A percentile compares a stretch with the other conserved stretches of the same genome.
phyloP scores from a whole-genome alignment of 2,329 filamentous ascomycete species.

The Celoporthe dispersa region DNA sequence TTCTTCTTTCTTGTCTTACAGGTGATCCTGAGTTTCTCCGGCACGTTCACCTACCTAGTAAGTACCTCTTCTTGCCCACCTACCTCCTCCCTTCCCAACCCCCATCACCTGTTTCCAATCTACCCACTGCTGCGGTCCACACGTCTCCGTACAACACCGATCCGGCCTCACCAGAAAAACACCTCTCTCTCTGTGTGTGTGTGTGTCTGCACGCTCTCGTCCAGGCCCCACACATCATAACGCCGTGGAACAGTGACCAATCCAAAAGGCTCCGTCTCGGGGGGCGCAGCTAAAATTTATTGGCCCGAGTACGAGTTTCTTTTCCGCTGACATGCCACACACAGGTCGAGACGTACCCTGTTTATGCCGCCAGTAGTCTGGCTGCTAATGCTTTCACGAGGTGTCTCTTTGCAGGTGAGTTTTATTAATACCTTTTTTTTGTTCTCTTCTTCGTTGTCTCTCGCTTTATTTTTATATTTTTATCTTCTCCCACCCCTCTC shows the following conservation, averaged over 20 bases:
- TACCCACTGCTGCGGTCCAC: conserved; percentile 2
- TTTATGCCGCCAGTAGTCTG: conserved; percentile 76
- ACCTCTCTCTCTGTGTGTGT: neutral
- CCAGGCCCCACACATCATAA: neutral
- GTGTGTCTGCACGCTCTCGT: neutral
- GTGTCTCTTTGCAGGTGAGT: conserved; percentile 71
- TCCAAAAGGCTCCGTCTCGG: neutral
- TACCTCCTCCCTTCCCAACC: neutral
- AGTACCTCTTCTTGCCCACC: conserved; percentile 36
- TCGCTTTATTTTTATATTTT: neutral
- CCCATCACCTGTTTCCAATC: neutral
- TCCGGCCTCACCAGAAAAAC: conserved; percentile 1
- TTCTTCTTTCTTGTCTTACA: conserved; percentile 46
- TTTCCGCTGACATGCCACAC: conserved; percentile 32
- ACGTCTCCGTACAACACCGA: neutral
- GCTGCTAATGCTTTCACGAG: conserved; percentile 84
- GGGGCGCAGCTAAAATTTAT: conserved; percentile 24
- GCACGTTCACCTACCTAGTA: conserved; percentile 88
- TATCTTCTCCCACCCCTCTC: neutral
- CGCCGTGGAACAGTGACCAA: neutral
- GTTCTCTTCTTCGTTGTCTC: neutral
- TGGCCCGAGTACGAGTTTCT: conserved; percentile 33
- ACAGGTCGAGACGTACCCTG: conserved; percentile 74
- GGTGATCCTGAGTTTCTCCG: conserved; percentile 77
- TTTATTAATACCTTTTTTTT: neutral